Percentiles rank a stretch among this genome's conserved stretches.
phyloP scores from a whole-genome alignment of 768 basidiomycete genomes.

The Suillus bovinus region DNA sequence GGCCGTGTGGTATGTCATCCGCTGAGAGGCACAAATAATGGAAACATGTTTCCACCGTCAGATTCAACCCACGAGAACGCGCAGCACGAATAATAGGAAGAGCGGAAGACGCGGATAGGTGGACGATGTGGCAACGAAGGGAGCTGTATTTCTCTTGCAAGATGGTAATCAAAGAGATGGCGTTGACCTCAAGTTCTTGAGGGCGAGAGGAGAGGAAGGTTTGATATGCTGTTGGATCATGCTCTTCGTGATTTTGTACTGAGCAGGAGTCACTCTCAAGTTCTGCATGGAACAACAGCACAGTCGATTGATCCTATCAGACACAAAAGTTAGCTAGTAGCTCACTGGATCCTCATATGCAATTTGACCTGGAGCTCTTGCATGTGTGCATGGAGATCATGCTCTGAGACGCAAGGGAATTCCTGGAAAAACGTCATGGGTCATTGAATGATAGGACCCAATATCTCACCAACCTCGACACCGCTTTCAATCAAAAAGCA shows the following conservation, averaged over 20 bases:
- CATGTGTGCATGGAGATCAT: conserved; percentile 72
- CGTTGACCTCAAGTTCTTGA: conserved; percentile 72
- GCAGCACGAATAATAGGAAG: conserved; percentile 77
- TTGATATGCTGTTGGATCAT: conserved; percentile 59
- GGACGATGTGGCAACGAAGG: conserved; percentile 90
- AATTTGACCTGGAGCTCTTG: conserved; percentile 62
- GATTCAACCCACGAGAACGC: conserved; percentile 56
- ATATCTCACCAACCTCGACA: conserved; percentile 64
- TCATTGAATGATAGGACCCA: conserved; percentile 11
- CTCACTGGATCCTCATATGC: conserved; percentile 6
- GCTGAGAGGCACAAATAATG: conserved; percentile 88
- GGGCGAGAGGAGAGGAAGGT: conserved; percentile 91
- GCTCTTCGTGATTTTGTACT: conserved; percentile 15
- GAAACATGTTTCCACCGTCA: conserved; percentile 97
- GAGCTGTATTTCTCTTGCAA: conserved; percentile 63
- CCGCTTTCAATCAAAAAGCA: conserved; percentile 97
- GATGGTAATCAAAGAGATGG: conserved; percentile 73
- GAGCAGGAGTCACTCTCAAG: conserved; percentile 44
- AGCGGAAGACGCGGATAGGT: conserved; percentile 85
- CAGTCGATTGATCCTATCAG: conserved; percentile 60
- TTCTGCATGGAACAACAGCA: conserved; percentile 93
- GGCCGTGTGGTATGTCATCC: conserved; percentile 69
- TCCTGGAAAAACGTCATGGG: conserved; percentile 51
- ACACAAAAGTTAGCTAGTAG: conserved; percentile 11
- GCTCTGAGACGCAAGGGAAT: conserved; percentile 83